Percentiles rank a stretch among this genome's conserved stretches.
Conservation (phyloP, 2,329 filamentous ascomycete species). For the Arthrobotrys musiformis region DNA sequence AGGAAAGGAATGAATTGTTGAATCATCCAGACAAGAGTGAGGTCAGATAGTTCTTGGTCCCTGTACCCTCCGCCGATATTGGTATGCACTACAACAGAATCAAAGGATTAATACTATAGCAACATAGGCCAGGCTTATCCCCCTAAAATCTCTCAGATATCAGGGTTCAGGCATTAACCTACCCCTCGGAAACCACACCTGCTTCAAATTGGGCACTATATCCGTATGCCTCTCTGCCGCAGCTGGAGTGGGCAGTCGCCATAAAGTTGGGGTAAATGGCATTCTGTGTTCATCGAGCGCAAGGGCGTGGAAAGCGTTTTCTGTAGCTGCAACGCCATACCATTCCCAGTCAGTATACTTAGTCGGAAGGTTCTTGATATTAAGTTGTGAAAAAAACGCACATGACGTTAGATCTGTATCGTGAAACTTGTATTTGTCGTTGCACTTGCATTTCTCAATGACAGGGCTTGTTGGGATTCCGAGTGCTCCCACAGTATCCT, state of each 20-base stretch:
- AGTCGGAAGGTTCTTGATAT: neutral
- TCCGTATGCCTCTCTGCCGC: slow-evolving; percentile 33
- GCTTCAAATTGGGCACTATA: slow-evolving; percentile 43
- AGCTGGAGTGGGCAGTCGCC: slow-evolving; percentile 62
- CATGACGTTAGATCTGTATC: slow-evolving; percentile 68
- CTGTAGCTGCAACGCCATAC: slow-evolving; percentile 57
- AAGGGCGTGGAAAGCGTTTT: slow-evolving; percentile 71
- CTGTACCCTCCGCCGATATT: slow-evolving; percentile 66
- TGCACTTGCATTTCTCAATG: slow-evolving; percentile 54
- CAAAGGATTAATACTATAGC: slow-evolving; percentile 60
- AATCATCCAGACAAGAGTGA: slow-evolving; percentile 68
- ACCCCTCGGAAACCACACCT: slow-evolving; percentile 68
- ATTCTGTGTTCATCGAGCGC: slow-evolving; percentile 70
- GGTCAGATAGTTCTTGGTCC: slow-evolving; percentile 66
- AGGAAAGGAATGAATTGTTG: slow-evolving; percentile 63
- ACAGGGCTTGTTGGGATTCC: slow-evolving; percentile 63
- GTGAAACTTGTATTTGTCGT: slow-evolving; percentile 60
- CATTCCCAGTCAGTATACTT: neutral
- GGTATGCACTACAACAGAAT: slow-evolving; percentile 62
- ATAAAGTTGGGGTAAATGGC: slow-evolving; percentile 70
- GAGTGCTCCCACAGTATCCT: slow-evolving; percentile 64
- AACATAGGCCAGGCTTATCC: slow-evolving; percentile 63
- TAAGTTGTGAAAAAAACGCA: slow-evolving; percentile 60
- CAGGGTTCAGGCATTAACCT: slow-evolving; percentile 58
- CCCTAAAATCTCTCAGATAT: neutral